Evolutionary conservation across 495 filamentous ascomycete species (phyloP), one percentile per base, ranked within the genome.

Genomic region (Aspergillus ellipticus): DNA sequence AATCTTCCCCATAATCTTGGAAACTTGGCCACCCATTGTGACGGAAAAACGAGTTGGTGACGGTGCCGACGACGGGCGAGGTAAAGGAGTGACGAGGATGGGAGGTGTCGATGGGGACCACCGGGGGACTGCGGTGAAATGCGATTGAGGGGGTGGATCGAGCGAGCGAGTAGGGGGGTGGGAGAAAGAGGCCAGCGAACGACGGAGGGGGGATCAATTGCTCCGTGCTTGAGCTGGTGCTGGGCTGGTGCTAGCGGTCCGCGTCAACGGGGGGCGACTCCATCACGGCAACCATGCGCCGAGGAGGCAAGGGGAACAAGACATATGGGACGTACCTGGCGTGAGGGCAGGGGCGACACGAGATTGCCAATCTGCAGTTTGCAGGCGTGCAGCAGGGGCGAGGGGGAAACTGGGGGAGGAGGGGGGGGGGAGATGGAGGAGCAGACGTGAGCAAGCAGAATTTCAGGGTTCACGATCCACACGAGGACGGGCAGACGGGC

Each of bases 1-100:
- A 71, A 98, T 90, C 85, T 95, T 97, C 75, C 84, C 85, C 86
- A 96, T 89, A 76, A 92, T 88, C 76, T 92, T 95, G 55, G 88
- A 91, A 62, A 93, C 82, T 70, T 81, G 79, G 57, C 80, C 89
- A 66, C 90, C 90, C 90, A 95, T 95, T 29, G 62, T 75, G 65
- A 61, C 63, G 51, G 53, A 58, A 55, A 5, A 43, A n/a, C n/a
- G n/a, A n/a, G n/a, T n/a, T n/a, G 48, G 56, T 60, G 63, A 55
- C 55, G 46, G 49, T 39, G 42, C 46, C 15, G 46, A 43, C n/a
- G 26, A 22, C 46, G 51, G 39, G 56, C 43, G 49, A 54, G 28
- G 42, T 22, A 24, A 41, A 35, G 26, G 52, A 56, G 21, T 21
- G 35, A 39, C 35, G 11, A n/a, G 35, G 3, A 4, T 39, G 35